A percentile compares a stretch with the other conserved stretches of the same genome.
Evolutionary conservation across 2,329 filamentous ascomycete species (phyloP).

Genomic region (Trichoderma polysporum): DNA sequence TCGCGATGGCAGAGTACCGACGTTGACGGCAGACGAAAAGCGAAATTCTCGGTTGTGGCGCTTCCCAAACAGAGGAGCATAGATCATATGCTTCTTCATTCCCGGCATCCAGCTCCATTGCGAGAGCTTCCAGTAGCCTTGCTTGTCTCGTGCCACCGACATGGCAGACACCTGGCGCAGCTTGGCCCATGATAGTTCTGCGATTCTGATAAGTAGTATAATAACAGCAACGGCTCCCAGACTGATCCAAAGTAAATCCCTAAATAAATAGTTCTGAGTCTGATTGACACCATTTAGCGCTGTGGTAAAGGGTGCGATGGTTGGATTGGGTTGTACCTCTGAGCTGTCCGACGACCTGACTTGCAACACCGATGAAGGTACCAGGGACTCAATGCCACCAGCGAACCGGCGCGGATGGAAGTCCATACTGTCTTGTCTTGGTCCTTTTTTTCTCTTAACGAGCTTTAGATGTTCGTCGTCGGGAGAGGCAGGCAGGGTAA

Average conservation of each 20-base stretch:
- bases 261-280: conserved; percentile 55
- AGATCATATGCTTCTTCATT: conserved; percentile 59
- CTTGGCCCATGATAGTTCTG: conserved; percentile 55
- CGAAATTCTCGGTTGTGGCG: conserved; percentile 67
- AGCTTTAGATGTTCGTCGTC: neutral
- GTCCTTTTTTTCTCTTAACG: neutral
- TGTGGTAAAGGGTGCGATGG: conserved; percentile 56
- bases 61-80: conserved; percentile 64
- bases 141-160: conserved; percentile 50
- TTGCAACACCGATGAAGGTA: conserved; percentile 35
- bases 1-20: conserved; percentile 64
- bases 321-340: conserved; percentile 42
- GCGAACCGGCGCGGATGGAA: conserved; percentile 34
- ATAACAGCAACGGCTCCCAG: conserved; percentile 56
- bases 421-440: conserved; percentile 33
- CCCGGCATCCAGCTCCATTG: conserved; percentile 61
- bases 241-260: conserved; percentile 59
- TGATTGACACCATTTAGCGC: conserved; percentile 62
- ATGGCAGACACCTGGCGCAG: conserved; percentile 61
- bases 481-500: conserved; percentile 9
- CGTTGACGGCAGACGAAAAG: conserved; percentile 58
- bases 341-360: conserved; percentile 30
- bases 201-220: conserved; percentile 53
- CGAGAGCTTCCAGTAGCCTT: conserved; percentile 58
- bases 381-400: conserved; percentile 31